phyloP scores from a whole-genome alignment of 129 eudicot genomes.

The Oenanthe sinensis region DNA sequence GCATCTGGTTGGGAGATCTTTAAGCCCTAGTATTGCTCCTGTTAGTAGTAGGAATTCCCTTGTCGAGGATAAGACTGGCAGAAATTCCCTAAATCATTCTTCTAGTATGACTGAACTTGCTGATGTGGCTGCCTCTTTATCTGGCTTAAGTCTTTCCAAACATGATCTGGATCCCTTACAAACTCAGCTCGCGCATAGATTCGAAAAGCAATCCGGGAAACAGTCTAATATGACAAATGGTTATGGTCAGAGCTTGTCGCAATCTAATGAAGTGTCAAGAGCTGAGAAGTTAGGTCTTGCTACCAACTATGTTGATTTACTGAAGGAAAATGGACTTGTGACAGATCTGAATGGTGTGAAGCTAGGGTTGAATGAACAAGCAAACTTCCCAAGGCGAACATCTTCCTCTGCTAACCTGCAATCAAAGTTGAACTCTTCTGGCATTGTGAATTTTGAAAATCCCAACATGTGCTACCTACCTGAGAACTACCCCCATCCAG shows the following conservation, averaged over 20 bases:
- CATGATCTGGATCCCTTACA: slow-evolving; percentile 27
- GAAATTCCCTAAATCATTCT: slow-evolving; percentile 18
- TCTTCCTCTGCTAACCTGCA: slow-evolving; percentile 51
- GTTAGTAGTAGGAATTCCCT: slow-evolving; percentile 22
- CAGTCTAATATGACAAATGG: slow-evolving; percentile 24
- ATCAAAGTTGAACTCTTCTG: slow-evolving; percentile 30
- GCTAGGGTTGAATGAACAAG: slow-evolving; percentile 23
- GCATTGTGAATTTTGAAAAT: slow-evolving; percentile 29
- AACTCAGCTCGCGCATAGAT: slow-evolving; percentile 22
- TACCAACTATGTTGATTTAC: slow-evolving; percentile 22
- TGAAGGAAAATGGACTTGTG: slow-evolving; percentile 20
- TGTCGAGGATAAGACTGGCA: slow-evolving; percentile 10
- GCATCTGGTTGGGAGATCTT: slow-evolving; percentile 25
- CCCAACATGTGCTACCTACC: slow-evolving; percentile 22
- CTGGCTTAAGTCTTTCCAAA: slow-evolving; percentile 40
- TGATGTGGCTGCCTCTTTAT: slow-evolving; percentile 50
- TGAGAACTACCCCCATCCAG: slow-evolving; percentile 22
- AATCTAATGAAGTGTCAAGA: slow-evolving; percentile 24
- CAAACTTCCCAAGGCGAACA: slow-evolving; percentile 41
- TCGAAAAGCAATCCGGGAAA: slow-evolving; percentile 11
- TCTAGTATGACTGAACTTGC: slow-evolving; percentile 31
- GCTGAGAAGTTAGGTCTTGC: slow-evolving; percentile 26
- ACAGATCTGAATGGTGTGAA: slow-evolving; percentile 19
- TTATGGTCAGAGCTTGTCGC: slow-evolving; percentile 32
- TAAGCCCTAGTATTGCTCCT: slow-evolving; percentile 36